Evolutionary conservation across 768 basidiomycete species (phyloP).

Genomic region (Mycena albidolilacea): DNA sequence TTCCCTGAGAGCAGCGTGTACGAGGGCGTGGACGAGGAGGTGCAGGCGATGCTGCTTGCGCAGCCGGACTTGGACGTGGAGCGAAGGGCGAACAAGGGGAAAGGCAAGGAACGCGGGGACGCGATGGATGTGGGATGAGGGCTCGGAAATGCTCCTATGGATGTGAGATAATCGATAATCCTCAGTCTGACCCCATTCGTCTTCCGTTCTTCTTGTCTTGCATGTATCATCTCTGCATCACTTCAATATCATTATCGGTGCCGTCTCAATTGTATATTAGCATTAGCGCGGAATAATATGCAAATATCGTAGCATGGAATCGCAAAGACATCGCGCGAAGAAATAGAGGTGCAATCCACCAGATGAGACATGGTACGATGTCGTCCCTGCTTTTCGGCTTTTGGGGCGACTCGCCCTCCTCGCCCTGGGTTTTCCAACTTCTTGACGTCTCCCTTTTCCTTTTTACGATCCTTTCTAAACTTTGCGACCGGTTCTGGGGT

Average conservation of each 20-base stretch:
- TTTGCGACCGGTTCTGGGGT: constrained; percentile 31
- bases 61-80: constrained; percentile 42
- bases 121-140: constrained; percentile 80
- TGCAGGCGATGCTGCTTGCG: constrained; percentile 56
- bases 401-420: constrained; percentile 50
- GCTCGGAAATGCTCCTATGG: neutral
- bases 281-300: no score
- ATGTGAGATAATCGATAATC: neutral
- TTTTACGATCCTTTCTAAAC: constrained; percentile 16
- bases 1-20: constrained; percentile 84
- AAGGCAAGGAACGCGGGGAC: constrained; percentile 70
- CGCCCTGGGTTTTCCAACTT: constrained; percentile 57
- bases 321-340: neutral
- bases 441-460: constrained; percentile 5
- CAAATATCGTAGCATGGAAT: no score
- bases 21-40: constrained; percentile 79
- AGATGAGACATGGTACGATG: constrained; percentile 24
- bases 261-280: constrained; percentile 8
- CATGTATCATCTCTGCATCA: constrained; percentile 31
- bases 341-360: neutral
- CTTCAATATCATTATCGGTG: constrained; percentile 23
- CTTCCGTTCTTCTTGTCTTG: neutral
- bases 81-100: constrained; percentile 53
- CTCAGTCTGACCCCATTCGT: neutral
- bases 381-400: constrained; percentile 63